A percentile compares a stretch with the other conserved stretches of the same genome.
Evolutionary conservation across 805 yeast species (phyloP).

Genomic region (Zygosaccharomyces siamensis): DNA sequence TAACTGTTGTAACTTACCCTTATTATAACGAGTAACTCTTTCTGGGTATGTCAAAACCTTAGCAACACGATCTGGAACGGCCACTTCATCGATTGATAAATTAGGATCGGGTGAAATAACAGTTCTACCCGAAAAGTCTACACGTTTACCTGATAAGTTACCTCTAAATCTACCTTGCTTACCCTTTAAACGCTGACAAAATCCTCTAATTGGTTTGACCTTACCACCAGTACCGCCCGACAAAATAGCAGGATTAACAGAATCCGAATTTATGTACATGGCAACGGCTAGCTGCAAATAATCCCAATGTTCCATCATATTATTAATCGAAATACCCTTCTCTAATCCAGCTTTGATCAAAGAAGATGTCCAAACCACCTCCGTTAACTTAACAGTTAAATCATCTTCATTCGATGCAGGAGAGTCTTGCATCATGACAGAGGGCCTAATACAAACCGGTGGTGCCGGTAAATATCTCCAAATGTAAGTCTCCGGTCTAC

Average conservation of each 20-base stretch:
- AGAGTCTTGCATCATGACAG: slow-evolving; percentile 85
- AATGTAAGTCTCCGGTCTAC: slow-evolving; percentile 92
- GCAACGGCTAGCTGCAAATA: slow-evolving; percentile 92
- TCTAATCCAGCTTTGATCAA: slow-evolving; percentile 91
- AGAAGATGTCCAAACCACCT: slow-evolving; percentile 95
- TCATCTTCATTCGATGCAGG: slow-evolving; percentile 96
- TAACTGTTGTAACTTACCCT: slow-evolving; percentile 66
- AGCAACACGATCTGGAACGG: slow-evolving; percentile 96
- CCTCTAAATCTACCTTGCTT: slow-evolving; percentile 99
- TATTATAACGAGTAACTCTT: slow-evolving; percentile 83
- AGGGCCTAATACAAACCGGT: slow-evolving; percentile 97
- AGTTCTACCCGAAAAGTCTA: slow-evolving; percentile 96
- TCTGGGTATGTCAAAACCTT: slow-evolving; percentile 95
- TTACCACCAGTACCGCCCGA: slow-evolving; percentile 63
- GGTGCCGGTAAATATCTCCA: slow-evolving; percentile 99
- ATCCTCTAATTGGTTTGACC: slow-evolving; percentile 79
- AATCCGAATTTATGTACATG: slow-evolving; percentile 94
- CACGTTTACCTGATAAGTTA: slow-evolving; percentile 95
- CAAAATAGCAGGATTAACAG: slow-evolving; percentile 72
- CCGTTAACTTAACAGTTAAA: slow-evolving; percentile 90
- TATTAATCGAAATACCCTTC: slow-evolving; percentile 88
- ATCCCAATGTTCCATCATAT: slow-evolving; percentile 99
- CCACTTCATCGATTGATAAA: slow-evolving; percentile 90
- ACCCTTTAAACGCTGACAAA: slow-evolving; percentile 96
- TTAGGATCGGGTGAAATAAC: slow-evolving; percentile 99